phyloP scores from a whole-genome alignment of 495 filamentous ascomycete species.

The Podospora comata region DNA sequence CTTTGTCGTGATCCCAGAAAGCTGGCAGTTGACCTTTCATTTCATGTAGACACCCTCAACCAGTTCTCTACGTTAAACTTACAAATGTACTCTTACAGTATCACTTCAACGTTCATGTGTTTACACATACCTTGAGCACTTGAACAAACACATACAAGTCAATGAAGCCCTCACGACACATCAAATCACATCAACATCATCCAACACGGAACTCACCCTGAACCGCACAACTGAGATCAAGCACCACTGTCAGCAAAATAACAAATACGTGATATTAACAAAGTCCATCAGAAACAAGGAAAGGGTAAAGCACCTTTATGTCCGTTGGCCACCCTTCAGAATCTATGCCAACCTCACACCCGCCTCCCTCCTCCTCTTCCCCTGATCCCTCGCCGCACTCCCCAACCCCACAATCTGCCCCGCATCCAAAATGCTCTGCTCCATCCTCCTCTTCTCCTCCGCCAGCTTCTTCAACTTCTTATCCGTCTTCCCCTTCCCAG shows the following conservation, averaged over 20 bases:
- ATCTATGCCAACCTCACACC: slow-evolving; percentile 76
- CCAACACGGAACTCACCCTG: background rate
- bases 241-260: background rate
- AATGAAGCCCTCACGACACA: background rate
- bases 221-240: background rate
- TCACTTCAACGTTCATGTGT: no score
- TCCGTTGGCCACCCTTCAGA: background rate
- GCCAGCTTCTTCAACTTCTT: slow-evolving; percentile 96
- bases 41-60: no score
- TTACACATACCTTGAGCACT: no score
- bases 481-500: slow-evolving; percentile 97
- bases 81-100: no score
- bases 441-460: slow-evolving; percentile 82
- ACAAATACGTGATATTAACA: background rate
- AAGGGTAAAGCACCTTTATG: background rate
- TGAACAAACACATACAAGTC: no score
- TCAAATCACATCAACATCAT: background rate
- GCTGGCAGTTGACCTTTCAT: no score
- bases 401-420: slow-evolving; percentile 81
- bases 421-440: slow-evolving; percentile 75
- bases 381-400: slow-evolving; percentile 68
- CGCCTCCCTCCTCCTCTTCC: slow-evolving; percentile 82
- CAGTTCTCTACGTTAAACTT: no score
- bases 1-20: no score
- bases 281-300: background rate